phyloP scores from a whole-genome alignment of 2,329 filamentous ascomycete genomes.

The Monosporascus sp. region DNA sequence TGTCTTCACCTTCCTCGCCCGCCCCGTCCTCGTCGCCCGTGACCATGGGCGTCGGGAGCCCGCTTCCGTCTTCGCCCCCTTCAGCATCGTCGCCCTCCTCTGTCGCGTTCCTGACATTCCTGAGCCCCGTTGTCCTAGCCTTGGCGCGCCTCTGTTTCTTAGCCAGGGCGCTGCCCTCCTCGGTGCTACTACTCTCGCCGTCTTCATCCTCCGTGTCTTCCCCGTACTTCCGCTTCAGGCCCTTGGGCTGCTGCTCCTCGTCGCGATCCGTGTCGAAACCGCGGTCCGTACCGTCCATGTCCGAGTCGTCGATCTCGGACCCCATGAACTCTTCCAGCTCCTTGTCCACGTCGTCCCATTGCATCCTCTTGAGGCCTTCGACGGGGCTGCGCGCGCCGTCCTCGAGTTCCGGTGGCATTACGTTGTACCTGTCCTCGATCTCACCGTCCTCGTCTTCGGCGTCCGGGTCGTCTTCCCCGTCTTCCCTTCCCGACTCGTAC shows the following conservation, averaged over 20 bases:
- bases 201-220: slow-evolving; percentile 19
- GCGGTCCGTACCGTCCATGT: slow-evolving; percentile 30
- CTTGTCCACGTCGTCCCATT: slow-evolving; percentile 43
- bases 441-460: slow-evolving; percentile 29
- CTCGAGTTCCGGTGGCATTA: slow-evolving; percentile 43
- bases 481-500: slow-evolving; percentile 30
- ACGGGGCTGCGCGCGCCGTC: slow-evolving; percentile 33
- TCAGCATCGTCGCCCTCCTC: slow-evolving; percentile 16
- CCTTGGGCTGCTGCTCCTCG: slow-evolving; percentile 28
- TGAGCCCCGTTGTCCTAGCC: slow-evolving; percentile 33
- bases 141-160: slow-evolving; percentile 39
- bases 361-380: slow-evolving; percentile 23
- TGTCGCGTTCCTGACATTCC: slow-evolving; percentile 32
- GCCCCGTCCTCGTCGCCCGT: slow-evolving; percentile 39
- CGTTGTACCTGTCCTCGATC: slow-evolving; percentile 39
- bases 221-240: slow-evolving; percentile 22
- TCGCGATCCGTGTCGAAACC: slow-evolving; percentile 21
- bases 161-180: slow-evolving; percentile 26
- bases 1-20: slow-evolving; percentile 24
- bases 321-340: slow-evolving; percentile 63
- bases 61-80: slow-evolving; percentile 21
- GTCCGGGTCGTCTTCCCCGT: slow-evolving; percentile 28
- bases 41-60: slow-evolving; percentile 30
- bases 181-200: slow-evolving; percentile 2
- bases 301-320: slow-evolving; percentile 43